phyloP scores from a whole-genome alignment of 345 rosid genomes.

The Reutealis trisperma region DNA sequence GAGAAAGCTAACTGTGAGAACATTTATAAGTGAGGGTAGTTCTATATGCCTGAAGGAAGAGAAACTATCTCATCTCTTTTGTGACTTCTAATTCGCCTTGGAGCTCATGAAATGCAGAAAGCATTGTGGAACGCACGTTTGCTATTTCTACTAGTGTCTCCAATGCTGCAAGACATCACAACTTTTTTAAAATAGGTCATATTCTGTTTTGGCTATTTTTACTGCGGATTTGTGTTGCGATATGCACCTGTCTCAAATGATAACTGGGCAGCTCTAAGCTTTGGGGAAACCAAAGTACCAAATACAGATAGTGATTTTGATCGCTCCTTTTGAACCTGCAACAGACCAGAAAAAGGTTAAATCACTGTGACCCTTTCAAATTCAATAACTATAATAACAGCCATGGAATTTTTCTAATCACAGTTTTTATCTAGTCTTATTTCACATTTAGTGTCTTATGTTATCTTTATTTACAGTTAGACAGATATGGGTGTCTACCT shows the following conservation, averaged over 20 bases:
- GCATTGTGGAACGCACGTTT: conserved; percentile 58
- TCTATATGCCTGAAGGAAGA: conserved; percentile 22
- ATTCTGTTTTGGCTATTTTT: neutral
- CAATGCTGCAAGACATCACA: conserved; percentile 49
- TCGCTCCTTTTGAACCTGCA: conserved; percentile 71
- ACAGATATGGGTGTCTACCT: neutral
- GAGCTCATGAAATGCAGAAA: conserved; percentile 49
- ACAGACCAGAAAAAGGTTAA: neutral
- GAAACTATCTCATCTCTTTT: conserved; percentile 28
- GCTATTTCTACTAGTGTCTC: conserved; percentile 83
- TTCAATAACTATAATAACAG: too few relatives aligned
- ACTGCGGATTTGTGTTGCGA: conserved; percentile 16
- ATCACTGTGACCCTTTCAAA: neutral
- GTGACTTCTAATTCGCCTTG: conserved; percentile 35
- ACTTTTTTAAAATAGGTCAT: neutral
- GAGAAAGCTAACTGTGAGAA: neutral
- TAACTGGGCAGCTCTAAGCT: conserved; percentile 75
- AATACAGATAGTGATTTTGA: conserved; percentile 62
- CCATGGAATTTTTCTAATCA: too few relatives aligned
- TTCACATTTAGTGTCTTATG: neutral
- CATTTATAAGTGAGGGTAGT: neutral
- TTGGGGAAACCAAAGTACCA: conserved; percentile 88
- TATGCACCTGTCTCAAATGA: conserved; percentile 82
- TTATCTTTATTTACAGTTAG: neutral
- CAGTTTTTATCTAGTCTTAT: too few relatives aligned